These are phyloP conservation scores for Zymoseptoria ardabiliae DNA, from an alignment of 2,329 filamentous ascomycete genomes.

Conservation along the genomic window DNA sequence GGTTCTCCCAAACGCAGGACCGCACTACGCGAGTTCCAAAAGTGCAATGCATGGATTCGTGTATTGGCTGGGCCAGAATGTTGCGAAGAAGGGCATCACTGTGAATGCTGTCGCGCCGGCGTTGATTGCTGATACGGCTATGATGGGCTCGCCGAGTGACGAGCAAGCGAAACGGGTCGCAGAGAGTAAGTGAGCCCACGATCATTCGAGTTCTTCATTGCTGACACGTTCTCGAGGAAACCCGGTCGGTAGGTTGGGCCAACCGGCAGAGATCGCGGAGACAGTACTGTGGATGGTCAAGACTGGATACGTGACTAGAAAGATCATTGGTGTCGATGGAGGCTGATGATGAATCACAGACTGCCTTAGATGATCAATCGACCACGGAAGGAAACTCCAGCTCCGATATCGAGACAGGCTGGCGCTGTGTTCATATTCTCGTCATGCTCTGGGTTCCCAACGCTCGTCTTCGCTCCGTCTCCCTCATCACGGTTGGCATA, in stretches of 20 bases:
- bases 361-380: neutral
- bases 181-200: neutral
- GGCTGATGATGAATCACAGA: constrained; percentile 17
- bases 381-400: neutral
- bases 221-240: constrained; percentile 26
- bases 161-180: neutral
- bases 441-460: neutral
- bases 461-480: neutral
- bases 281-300: constrained; percentile 43
- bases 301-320: constrained; percentile 42
- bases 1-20: constrained; percentile 10
- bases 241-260: constrained; percentile 39
- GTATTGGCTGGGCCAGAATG: constrained; percentile 38
- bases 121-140: constrained; percentile 27
- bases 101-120: constrained; percentile 45
- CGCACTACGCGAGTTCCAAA: constrained; percentile 37
- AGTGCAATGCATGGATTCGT: constrained; percentile 41
- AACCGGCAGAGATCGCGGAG: constrained; percentile 41
- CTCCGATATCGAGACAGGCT: neutral
- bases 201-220: neutral
- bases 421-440: neutral
- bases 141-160: neutral
- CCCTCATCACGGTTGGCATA: neutral
- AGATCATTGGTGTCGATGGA: constrained; percentile 38
- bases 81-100: constrained; percentile 40